Conservation (phyloP, 352 stramenopile genomes). For the Lagenidium sp. region DNA sequence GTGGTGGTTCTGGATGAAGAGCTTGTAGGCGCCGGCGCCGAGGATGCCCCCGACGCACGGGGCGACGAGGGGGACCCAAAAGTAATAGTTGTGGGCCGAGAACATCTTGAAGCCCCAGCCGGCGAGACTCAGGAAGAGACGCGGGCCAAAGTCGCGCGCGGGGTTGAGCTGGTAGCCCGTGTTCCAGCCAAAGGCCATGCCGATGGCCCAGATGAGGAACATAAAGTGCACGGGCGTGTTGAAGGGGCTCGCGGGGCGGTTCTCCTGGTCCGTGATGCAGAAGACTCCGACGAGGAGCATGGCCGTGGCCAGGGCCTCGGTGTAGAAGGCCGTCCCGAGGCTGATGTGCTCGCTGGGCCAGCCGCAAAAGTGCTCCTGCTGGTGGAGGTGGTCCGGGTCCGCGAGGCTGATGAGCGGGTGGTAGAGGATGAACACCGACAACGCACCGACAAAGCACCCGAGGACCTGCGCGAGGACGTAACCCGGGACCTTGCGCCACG, state of each 20-base stretch:
- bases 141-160: conserved; percentile 43
- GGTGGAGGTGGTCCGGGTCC: conserved; percentile 29
- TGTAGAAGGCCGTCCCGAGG: conserved; percentile 29
- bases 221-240: conserved; percentile 23
- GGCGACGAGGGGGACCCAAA: conserved; percentile 41
- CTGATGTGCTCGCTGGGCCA: conserved; percentile 33
- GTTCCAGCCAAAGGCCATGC: conserved; percentile 50
- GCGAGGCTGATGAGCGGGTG: conserved; percentile 28
- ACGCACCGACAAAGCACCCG: conserved; percentile 30
- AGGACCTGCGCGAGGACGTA: conserved; percentile 36
- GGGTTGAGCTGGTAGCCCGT: conserved; percentile 50
- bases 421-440: conserved; percentile 43
- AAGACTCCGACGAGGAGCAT: conserved; percentile 41
- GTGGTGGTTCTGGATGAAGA: conserved; percentile 40
- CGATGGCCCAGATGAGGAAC: conserved; percentile 41
- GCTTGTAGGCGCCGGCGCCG: conserved; percentile 28
- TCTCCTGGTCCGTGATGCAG: conserved; percentile 34
- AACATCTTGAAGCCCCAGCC: conserved; percentile 40
- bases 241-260: conserved; percentile 26
- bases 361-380: conserved; percentile 35
- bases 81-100: conserved; percentile 35
- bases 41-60: conserved; percentile 27
- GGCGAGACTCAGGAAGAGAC: conserved; percentile 25
- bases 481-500: conserved; percentile 41
- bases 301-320: conserved; percentile 35